A percentile compares a stretch with the other conserved stretches of the same genome.
phyloP scores from a whole-genome alignment of 768 basidiomycete species.

The Xanthoconium purpureum region DNA sequence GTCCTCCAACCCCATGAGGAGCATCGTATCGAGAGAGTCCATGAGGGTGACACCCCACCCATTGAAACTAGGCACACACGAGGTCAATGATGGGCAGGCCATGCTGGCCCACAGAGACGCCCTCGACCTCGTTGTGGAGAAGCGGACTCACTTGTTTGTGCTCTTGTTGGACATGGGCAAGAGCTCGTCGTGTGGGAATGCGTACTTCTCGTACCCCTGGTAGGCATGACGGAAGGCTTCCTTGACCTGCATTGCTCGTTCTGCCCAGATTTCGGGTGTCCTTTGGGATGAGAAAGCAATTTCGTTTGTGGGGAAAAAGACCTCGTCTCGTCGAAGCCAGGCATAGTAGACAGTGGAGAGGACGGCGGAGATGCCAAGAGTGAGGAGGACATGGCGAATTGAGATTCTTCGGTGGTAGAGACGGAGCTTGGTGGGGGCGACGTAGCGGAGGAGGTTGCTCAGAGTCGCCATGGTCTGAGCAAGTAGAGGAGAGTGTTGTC shows the following conservation, averaged over 20 bases:
- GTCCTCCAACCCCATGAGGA: slow-evolving; percentile 70
- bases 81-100: not conserved
- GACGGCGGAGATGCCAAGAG: slow-evolving; percentile 3
- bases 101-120: not conserved
- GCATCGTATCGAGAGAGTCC: slow-evolving; percentile 83
- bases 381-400: slow-evolving; percentile 18
- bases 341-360: slow-evolving; percentile 19
- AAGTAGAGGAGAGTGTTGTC: too few species aligned
- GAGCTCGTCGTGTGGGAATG: slow-evolving; percentile 63
- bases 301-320: not conserved
- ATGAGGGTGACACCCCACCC: slow-evolving; percentile 76
- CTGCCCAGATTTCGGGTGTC: slow-evolving; percentile 42
- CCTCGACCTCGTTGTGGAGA: too few species aligned
- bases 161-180: slow-evolving; percentile 45
- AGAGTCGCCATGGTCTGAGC: not conserved
- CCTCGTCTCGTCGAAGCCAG: slow-evolving; percentile 1
- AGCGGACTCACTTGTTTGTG: slow-evolving; percentile 47
- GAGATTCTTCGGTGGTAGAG: slow-evolving; percentile 11
- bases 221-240: slow-evolving; percentile 67
- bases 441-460: slow-evolving; percentile 1
- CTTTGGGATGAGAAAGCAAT: slow-evolving; percentile 1
- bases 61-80: slow-evolving; percentile 52
- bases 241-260: slow-evolving; percentile 55
- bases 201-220: slow-evolving; percentile 58
- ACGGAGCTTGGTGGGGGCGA: not conserved